These are phyloP conservation scores for Solanum gracilifrons DNA, from an alignment of 257 asterid genomes.

Conservation along the genomic window DNA sequence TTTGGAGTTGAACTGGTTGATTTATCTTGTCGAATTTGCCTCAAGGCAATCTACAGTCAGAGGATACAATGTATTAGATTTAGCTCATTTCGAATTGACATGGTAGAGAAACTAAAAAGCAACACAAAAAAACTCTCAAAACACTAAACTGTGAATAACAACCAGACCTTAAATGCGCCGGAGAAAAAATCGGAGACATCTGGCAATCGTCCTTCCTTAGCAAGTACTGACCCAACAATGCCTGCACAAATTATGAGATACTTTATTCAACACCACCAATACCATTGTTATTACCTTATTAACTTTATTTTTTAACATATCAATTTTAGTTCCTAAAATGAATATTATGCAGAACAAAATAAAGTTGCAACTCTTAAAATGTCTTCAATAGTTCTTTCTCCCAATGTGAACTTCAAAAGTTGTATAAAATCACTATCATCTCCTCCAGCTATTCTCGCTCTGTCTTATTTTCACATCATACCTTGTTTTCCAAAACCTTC, in stretches of 20 bases:
- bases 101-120: not conserved
- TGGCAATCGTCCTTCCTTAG: constrained; percentile 60
- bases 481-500: not conserved
- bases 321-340: not conserved
- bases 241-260: constrained; percentile 36
- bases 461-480: not conserved
- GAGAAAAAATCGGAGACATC: constrained; percentile 45
- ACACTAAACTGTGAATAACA: not conserved
- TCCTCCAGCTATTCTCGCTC: not conserved
- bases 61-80: constrained; percentile 3
- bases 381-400: not conserved
- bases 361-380: not conserved
- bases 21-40: constrained; percentile 46
- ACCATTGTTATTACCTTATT: not conserved
- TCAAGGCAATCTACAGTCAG: constrained; percentile 39
- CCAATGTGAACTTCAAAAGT: not conserved
- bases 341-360: not conserved
- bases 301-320: not conserved
- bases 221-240: constrained; percentile 68
- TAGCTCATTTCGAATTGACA: not conserved
- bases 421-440: not conserved
- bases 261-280: not conserved
- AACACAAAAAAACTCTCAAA: not conserved
- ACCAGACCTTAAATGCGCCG: constrained; percentile 69
- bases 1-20: constrained; percentile 43